Percentiles rank a stretch among this genome's conserved stretches.
Evolutionary conservation across 176 grass and related monocot species (phyloP).

Genomic region (Hsuehochloa calcarea): DNA sequence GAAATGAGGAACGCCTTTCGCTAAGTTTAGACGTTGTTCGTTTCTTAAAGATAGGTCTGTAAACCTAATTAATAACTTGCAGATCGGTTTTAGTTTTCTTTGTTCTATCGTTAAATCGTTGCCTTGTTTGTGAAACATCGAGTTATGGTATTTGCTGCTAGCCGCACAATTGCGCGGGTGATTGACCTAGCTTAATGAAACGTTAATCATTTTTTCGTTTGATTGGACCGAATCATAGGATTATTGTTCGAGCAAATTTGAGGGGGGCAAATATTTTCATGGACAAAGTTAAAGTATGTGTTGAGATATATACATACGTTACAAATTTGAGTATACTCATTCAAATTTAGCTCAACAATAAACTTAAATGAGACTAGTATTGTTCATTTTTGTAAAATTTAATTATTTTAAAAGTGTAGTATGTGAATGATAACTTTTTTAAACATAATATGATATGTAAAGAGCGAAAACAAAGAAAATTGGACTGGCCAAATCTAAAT

Average conservation of each 20-base stretch:
- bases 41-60: neutral
- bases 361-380: too few relatives aligned
- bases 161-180: neutral
- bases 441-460: too few relatives aligned
- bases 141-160: neutral
- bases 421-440: too few relatives aligned
- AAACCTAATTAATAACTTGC: neutral
- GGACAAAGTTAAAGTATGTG: neutral
- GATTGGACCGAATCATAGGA: neutral
- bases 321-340: too few relatives aligned
- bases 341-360: too few relatives aligned
- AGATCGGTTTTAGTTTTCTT: neutral
- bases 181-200: neutral
- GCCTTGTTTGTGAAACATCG: neutral
- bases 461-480: too few relatives aligned
- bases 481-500: too few relatives aligned
- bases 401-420: too few relatives aligned
- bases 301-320: too few relatives aligned
- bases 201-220: neutral
- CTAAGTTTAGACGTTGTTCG: constrained; percentile 28
- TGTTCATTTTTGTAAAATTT: too few relatives aligned
- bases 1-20: constrained; percentile 3
- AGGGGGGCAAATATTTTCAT: neutral
- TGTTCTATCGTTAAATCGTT: neutral
- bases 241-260: neutral